These are phyloP conservation scores for Penicillium verhagenii DNA, from an alignment of 495 filamentous ascomycete species.

Conservation along the genomic window DNA sequence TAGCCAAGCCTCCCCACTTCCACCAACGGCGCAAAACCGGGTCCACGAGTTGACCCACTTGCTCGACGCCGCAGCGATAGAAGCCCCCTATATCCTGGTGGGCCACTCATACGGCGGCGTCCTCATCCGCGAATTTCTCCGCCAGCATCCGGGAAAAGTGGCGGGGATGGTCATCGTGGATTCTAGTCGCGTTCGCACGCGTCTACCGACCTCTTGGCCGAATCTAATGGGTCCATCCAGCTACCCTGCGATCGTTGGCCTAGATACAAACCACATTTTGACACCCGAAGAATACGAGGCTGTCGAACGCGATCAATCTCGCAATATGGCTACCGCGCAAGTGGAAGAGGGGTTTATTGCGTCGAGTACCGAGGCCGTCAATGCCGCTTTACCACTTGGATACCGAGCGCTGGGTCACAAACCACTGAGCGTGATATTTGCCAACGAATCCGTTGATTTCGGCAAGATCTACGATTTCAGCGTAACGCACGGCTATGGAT, in stretches of 20 bases:
- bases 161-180: background rate
- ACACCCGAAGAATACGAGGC: background rate
- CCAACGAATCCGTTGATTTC: background rate
- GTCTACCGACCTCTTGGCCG: background rate
- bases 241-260: background rate
- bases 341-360: background rate
- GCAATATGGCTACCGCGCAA: background rate
- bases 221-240: background rate
- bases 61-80: background rate
- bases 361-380: background rate
- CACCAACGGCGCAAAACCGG: background rate
- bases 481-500: background rate
- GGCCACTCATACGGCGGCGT: background rate
- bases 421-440: background rate
- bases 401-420: background rate
- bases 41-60: background rate
- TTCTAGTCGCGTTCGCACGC: background rate
- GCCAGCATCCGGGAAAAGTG: background rate
- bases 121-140: background rate
- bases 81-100: background rate
- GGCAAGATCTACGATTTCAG: background rate
- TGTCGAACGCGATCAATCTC: background rate
- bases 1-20: background rate
- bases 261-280: background rate
- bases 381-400: background rate